These are phyloP conservation scores for Apiospora saccharicola DNA, from an alignment of 2,329 filamentous ascomycete genomes.

Conservation along the genomic window DNA sequence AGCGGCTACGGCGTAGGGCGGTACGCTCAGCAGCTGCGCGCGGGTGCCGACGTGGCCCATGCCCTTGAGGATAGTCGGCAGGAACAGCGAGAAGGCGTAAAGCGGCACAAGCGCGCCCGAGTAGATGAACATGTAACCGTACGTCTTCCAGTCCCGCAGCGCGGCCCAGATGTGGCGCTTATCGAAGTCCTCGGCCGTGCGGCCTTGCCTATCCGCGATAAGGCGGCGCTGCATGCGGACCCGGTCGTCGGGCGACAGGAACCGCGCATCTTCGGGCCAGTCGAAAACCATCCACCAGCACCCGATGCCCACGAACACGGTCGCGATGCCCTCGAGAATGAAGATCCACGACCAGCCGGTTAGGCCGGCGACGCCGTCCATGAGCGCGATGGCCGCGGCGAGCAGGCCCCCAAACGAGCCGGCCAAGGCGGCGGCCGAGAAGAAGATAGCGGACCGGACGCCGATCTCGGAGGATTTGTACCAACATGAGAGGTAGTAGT, in stretches of 20 bases:
- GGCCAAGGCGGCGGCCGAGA: conserved; percentile 80
- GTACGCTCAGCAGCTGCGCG: conserved; percentile 77
- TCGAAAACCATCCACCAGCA: conserved; percentile 57
- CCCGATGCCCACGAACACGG: conserved; percentile 70
- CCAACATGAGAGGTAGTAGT: conserved; percentile 85
- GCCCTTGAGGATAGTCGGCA: conserved; percentile 77
- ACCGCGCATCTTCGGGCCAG: conserved; percentile 54
- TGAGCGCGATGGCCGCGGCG: conserved; percentile 73
- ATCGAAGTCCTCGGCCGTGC: conserved; percentile 76
- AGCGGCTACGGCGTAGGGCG: conserved; percentile 77
- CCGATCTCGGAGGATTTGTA: conserved; percentile 72
- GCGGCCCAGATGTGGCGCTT: conserved; percentile 75
- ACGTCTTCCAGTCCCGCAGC: conserved; percentile 85
- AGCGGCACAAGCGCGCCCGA: conserved; percentile 77
- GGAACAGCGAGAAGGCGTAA: conserved; percentile 79
- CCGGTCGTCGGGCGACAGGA: conserved; percentile 63
- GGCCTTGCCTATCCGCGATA: conserved; percentile 73
- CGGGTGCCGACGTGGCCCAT: conserved; percentile 58
- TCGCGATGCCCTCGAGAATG: conserved; percentile 74
- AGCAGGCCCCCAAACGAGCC: conserved; percentile 80
- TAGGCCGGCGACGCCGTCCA: conserved; percentile 67
- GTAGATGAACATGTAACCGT: conserved; percentile 75
- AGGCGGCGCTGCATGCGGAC: conserved; percentile 76
- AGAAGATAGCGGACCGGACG: conserved; percentile 69
- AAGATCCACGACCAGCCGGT: conserved; percentile 71